Base-by-base conservation (phyloP, 2,329 filamentous ascomycete genomes). In the Pseudogymnoascus sp. region DNA sequence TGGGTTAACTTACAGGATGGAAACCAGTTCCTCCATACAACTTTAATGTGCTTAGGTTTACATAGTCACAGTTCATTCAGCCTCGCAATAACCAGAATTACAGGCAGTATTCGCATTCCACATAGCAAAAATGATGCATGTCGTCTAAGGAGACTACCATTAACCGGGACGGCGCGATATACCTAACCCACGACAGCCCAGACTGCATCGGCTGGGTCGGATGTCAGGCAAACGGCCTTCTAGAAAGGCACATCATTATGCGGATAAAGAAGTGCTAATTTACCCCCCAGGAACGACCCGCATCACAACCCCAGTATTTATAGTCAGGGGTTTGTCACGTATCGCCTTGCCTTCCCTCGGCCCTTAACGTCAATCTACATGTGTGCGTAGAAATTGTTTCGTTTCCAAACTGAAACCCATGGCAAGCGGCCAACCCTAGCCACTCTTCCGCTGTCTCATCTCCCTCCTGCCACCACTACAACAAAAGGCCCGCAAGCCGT, bases 201-300 rank as follows among this genome's bases (percentile, higher is more conserved):
- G 50, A 33, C 26, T 56, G 50, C 50, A 56, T 56, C 50, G 50
- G 50, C 50, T 56, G 28, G 50, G 50, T 56, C 50, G 50, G 50
- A 56, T 56, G 28, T 56, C 50, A 56, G 26, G 50, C 50, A 56
- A 56, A 56, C 28, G 28, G 28, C 50, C 50, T 56, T 56, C 28
- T 56, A 56, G 50, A 33, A 56, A 56, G 50, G 50, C 50, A 6
- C 50, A 56, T 56, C 50, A 33, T 22, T 56, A 56, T 33, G 50
- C 50, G 50, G 50, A 33, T 56, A 56, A 56, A 56, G 28, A 7
- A 10, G 5, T 56, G 26, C 50, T 56, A 56, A 33, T 56, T 56
- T 56, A 56, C n/a, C n/a, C 46, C 28, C 50, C 11, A 56, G 50
- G 50, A 26, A 33, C 50, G 11, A 56, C 50, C n/a, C 11, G 50